Evolutionary conservation across 2,329 filamentous ascomycete genomes (phyloP), one percentile per base, ranked within the genome.

Genomic region (Monosporascus sp.): DNA sequence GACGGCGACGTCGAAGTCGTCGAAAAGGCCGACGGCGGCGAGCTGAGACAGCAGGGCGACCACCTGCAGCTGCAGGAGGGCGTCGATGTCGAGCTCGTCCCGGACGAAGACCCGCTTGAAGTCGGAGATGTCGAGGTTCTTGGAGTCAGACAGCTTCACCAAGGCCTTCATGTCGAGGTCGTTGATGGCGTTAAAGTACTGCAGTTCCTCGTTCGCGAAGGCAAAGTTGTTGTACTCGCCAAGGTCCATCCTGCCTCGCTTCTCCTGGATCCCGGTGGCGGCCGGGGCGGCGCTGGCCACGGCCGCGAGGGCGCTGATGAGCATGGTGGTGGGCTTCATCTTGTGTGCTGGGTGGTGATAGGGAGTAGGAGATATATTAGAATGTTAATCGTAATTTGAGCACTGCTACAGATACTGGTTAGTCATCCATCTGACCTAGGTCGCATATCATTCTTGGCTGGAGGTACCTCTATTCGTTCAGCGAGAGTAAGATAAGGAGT

Each of bases 321-420:
- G 54, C 67, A 80, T 62, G 57, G 70, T 70, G 49, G 72, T 65
- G 68, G 70, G 66, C 73, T 79, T 77, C 77, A 80, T 80, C 59
- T 72, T 78, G 73, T 66, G 44, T 52, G 58, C 61, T 51, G 60
- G 52, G 57, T 11, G 41, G 25, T 11, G 25, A 6, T 8, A 8
- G 3, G 61, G 60, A 58, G 63, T 58, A 58, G 22, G 22, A 24
- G 22, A 5, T 24, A 57, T 60, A 59, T 69, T 68, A 69, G 68
- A 65, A 48, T 57, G 67, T 66, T 65, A 66, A 55, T 58, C 62
- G 57, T 60, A 70, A 68, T 59, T 68, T 58, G 65, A 76, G 74
- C 74, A 74, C 73, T 76, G 74, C 74, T 74, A 51, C 66, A 44
- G 6, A 25, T 8, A 22, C n/a, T n/a, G 31, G 61, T 65, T 60